Percentiles rank a stretch among this genome's conserved stretches.
These are phyloP conservation scores for Cryptomeria japonica DNA, from an alignment of 75 land plant genomes.

Conservation along the genomic window DNA sequence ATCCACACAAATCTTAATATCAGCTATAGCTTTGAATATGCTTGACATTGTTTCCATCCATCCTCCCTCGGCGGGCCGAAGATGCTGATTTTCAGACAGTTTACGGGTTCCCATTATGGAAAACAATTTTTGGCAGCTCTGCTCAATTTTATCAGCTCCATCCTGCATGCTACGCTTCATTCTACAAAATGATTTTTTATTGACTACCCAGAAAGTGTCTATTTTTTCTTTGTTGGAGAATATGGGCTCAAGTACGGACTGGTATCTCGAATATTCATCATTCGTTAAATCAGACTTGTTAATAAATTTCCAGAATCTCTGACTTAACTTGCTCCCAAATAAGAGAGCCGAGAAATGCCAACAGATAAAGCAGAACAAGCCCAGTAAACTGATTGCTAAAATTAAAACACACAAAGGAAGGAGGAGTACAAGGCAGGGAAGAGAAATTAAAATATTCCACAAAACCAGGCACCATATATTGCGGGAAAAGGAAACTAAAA, in stretches of 20 bases:
- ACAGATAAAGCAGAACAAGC: not conserved
- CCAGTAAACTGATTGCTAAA: not conserved
- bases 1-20: not conserved
- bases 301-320: not conserved
- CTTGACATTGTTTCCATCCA: not conserved
- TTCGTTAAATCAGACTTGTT: not conserved
- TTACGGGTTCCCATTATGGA: not conserved
- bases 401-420: not conserved
- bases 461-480: too few relatives aligned
- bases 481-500: not conserved
- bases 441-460: too few relatives aligned
- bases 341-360: not conserved
- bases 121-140: not conserved
- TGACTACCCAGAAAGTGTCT: not conserved
- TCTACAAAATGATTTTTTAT: not conserved
- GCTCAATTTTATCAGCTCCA: not conserved
- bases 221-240: too few relatives aligned
- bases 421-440: not conserved
- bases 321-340: not conserved
- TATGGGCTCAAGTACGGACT: too few relatives aligned
- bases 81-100: not conserved
- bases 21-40: not conserved
- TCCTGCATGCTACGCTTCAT: not conserved
- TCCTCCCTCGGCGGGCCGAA: not conserved
- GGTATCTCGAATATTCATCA: not conserved